Evolutionary conservation across 331 rosid genomes (phyloP).

Genomic region (Malus hybrid): DNA sequence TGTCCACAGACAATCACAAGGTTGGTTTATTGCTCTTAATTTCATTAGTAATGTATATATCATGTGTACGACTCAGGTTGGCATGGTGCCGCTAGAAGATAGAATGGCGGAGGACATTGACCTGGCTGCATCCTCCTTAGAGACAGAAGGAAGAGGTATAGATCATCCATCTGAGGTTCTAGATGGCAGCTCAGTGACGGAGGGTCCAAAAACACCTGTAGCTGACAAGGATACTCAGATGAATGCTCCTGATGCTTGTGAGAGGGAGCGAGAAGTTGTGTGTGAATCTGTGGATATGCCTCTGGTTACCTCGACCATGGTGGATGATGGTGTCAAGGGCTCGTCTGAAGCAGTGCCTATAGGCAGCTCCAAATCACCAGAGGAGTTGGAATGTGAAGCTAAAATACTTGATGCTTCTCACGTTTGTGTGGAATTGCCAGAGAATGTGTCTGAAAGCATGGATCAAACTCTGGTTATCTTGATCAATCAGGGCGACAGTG

Average conservation of each 20-base stretch:
- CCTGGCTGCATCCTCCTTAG: conserved; percentile 21
- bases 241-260: conserved; percentile 9
- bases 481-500: background rate
- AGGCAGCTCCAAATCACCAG: background rate
- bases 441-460: background rate
- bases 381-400: conserved; percentile 17
- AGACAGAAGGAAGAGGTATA: conserved; percentile 10
- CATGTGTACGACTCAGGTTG: conserved; percentile 14
- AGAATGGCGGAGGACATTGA: conserved; percentile 6
- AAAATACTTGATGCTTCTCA: conserved; percentile 1
- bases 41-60: conserved; percentile 1
- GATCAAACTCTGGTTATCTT: conserved; percentile 7
- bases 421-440: conserved; percentile 10
- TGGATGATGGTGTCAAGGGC: conserved; percentile 19
- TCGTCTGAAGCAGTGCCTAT: conserved; percentile 13
- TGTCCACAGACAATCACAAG: background rate
- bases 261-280: background rate
- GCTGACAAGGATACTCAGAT: conserved; percentile 21
- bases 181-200: conserved; percentile 17
- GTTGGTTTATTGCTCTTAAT: background rate
- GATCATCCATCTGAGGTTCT: conserved; percentile 22
- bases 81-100: conserved; percentile 17
- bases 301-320: conserved; percentile 16
- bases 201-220: conserved; percentile 15
- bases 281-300: background rate